Evolutionary conservation across 1,139 yeast genomes (phyloP).

Genomic region (Trichomonascaceae sp.): DNA sequence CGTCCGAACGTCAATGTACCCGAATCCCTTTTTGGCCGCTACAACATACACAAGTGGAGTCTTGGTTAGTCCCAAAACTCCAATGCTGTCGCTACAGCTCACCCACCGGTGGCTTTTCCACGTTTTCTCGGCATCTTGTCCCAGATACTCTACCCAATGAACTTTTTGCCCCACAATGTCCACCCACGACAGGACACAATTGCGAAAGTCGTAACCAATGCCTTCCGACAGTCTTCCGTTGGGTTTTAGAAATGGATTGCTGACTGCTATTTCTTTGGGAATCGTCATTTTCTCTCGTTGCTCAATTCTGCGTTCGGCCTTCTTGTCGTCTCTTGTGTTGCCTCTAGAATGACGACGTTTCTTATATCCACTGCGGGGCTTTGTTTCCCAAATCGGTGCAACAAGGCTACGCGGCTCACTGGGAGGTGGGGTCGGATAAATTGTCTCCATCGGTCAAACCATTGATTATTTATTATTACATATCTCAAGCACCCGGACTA

Average conservation of each 20-base stretch:
- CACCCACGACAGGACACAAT: conserved; percentile 19
- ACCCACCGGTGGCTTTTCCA: conserved; percentile 14
- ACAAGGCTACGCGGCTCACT: too few species aligned
- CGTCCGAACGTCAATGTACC: conserved; percentile 14
- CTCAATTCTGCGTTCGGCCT: too few species aligned
- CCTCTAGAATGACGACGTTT: too few species aligned
- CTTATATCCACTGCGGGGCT: too few species aligned
- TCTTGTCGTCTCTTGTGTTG: too few species aligned
- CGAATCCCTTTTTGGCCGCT: conserved; percentile 22
- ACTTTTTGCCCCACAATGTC: conserved; percentile 20
- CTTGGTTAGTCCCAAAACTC: conserved; percentile 21
- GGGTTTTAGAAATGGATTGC: conserved; percentile 15
- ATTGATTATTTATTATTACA: too few species aligned
- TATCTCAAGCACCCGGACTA: conserved; percentile 12
- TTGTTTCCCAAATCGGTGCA: too few species aligned
- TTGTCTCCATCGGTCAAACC: too few species aligned
- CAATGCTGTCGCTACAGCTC: conserved; percentile 14
- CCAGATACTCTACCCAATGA: conserved; percentile 16
- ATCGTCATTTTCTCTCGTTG: too few species aligned
- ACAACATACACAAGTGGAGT: conserved; percentile 18
- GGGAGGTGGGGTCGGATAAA: too few species aligned
- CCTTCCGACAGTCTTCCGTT: conserved; percentile 22
- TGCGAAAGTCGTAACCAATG: conserved; percentile 22
- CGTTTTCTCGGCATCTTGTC: conserved; percentile 4
- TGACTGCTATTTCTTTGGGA: neutral